phyloP scores from a whole-genome alignment of 305 asterid genomes.

The Fraxinus velutina region DNA sequence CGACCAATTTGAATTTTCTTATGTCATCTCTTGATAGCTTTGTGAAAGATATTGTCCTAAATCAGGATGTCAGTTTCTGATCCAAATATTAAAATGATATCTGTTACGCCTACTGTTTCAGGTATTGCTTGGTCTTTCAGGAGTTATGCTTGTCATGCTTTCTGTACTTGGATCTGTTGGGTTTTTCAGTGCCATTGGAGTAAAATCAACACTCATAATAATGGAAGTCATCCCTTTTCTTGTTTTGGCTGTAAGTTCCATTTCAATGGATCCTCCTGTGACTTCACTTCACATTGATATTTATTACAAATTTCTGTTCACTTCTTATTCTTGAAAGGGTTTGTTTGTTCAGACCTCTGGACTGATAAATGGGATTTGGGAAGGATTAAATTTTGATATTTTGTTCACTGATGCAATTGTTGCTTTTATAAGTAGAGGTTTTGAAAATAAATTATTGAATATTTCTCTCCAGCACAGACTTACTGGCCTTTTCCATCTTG shows the following conservation, averaged over 20 bases:
- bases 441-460: neutral
- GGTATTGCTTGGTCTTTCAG: constrained; percentile 95
- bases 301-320: neutral
- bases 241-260: constrained; percentile 84
- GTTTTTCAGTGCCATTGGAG: constrained; percentile 88
- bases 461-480: neutral
- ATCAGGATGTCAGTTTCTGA: neutral
- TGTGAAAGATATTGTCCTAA: neutral
- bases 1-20: constrained; percentile 1
- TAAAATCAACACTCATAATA: constrained; percentile 89
- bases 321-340: neutral
- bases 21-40: neutral
- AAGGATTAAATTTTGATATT: neutral
- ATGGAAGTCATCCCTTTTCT: constrained; percentile 99
- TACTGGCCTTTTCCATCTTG: constrained; percentile 18
- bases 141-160: constrained; percentile 92
- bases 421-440: neutral
- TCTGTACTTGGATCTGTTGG: constrained; percentile 98
- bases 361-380: neutral
- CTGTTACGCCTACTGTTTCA: constrained; percentile 20
- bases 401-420: neutral
- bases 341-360: neutral
- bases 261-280: constrained; percentile 14
- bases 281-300: neutral
- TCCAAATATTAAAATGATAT: neutral